phyloP scores from a whole-genome alignment of 2,329 filamentous ascomycete genomes.

The Colletotrichum sp. region DNA sequence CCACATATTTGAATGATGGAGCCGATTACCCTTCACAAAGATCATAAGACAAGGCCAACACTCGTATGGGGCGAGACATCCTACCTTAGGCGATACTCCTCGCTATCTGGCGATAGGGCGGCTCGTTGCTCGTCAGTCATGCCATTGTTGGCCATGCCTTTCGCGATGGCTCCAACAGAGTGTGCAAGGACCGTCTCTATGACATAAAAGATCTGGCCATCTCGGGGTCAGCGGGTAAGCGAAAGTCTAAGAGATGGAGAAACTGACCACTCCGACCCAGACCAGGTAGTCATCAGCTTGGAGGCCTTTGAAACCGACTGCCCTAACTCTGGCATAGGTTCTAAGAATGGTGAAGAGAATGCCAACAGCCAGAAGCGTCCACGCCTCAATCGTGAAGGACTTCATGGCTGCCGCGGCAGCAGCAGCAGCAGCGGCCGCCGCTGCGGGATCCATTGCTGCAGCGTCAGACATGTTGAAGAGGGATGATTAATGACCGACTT shows the following conservation, averaged over 20 bases:
- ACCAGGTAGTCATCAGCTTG: slow-evolving; percentile 39
- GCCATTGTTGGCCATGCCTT: slow-evolving; percentile 59
- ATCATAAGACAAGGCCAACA: not conserved
- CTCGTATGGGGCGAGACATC: accelerated
- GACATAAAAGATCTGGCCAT: slow-evolving; percentile 51
- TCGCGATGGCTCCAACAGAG: slow-evolving; percentile 38
- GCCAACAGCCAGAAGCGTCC: slow-evolving; percentile 37
- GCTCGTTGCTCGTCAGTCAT: slow-evolving; percentile 57
- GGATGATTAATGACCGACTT: not conserved
- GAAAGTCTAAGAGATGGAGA: slow-evolving; percentile 28
- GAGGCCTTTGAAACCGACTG: slow-evolving; percentile 33
- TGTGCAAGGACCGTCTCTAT: slow-evolving; percentile 35
- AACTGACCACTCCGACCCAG: slow-evolving; percentile 37
- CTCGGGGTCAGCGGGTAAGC: not conserved
- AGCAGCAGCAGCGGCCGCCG: slow-evolving; percentile 23
- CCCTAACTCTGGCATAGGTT: slow-evolving; percentile 36
- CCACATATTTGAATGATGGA: slow-evolving; percentile 57
- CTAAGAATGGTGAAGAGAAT: slow-evolving; percentile 36
- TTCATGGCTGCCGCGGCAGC: slow-evolving; percentile 26
- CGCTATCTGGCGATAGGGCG: slow-evolving; percentile 43
- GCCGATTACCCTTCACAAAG: slow-evolving; percentile 47
- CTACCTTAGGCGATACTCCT: slow-evolving; percentile 47
- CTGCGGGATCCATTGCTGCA: slow-evolving; percentile 17
- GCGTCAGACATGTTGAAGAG: not conserved
- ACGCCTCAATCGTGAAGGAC: slow-evolving; percentile 36